Base-by-base conservation (phyloP, 2,329 filamentous ascomycete species). In the Stagonosporopsis vannaccii region DNA sequence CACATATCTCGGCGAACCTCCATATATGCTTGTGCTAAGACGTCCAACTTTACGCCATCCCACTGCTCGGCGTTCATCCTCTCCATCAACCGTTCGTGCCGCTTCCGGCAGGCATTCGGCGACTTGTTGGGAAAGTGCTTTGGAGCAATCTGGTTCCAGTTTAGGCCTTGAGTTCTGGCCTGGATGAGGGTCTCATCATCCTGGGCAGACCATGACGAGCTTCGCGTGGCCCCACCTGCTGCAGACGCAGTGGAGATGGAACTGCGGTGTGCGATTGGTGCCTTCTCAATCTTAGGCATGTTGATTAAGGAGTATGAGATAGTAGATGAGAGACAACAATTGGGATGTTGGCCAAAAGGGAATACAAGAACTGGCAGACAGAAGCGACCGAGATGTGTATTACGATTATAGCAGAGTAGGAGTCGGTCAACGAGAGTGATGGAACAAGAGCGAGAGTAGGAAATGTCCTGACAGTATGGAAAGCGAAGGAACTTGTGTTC, bases 91-190 rank as follows among this genome's bases (percentile, higher is more conserved):
- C 92, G 84, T 77, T 96, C 92, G 69, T 96, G 91, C 51, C 92
- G 86, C 79, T 96, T 96, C 62, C 92, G 90, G 78, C 92, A 96
- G 17, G 92, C 92, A 73, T 95, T 95, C 56, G 89, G 78, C 12
- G 83, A 83, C 80, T 96, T 96, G 73, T 78, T 82, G 1, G 88
- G 89, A 73, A 96, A 96, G 77, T 91, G 86, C 59, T 83, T 85
- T 59, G 82, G 82, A 67, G 92, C 88, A 71, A 96, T 95, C 67
- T 91, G 88, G 50, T 85, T 84, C 92, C 92, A 96, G 77, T 93
- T 94, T 73, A 92, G 83, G 22, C 90, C 90, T 68, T 88, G 85
- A 43, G 88, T 85, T 49, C 92, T 85, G 15, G 91, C 90, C 39
- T 81, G 78, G 60, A 94, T 81, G 39, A 96, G 84, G 33, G 85